These are phyloP conservation scores for Penicillium janthinellum DNA, from an alignment of 2,329 filamentous ascomycete genomes.

Conservation along the genomic window DNA sequence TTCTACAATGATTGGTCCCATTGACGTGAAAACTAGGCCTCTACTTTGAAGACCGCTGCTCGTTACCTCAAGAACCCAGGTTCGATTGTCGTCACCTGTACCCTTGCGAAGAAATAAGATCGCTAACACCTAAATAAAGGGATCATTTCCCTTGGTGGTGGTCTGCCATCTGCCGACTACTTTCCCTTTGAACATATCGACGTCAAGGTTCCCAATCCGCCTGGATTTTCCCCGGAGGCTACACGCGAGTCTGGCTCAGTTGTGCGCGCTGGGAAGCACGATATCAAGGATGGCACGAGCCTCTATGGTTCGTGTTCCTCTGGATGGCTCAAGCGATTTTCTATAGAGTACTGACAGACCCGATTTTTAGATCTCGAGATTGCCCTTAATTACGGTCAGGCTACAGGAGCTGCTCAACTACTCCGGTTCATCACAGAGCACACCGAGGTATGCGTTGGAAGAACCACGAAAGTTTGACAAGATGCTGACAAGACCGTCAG, in stretches of 20 bases:
- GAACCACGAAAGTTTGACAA: no score
- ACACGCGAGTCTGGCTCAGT: slow-evolving; percentile 62
- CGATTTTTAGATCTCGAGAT: slow-evolving; percentile 70
- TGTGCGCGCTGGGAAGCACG: slow-evolving; percentile 78
- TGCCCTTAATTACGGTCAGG: slow-evolving; percentile 90
- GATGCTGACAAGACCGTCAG: slow-evolving; percentile 30
- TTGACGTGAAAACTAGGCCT: slow-evolving; percentile 51
- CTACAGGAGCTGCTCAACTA: slow-evolving; percentile 81
- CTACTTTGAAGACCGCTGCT: slow-evolving; percentile 81
- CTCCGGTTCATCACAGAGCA: slow-evolving; percentile 92
- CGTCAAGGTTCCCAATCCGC: slow-evolving; percentile 70
- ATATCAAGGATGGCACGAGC: slow-evolving; percentile 66
- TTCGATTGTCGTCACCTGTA: slow-evolving; percentile 14
- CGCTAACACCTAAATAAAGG: slow-evolving; percentile 36
- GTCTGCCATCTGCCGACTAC: slow-evolving; percentile 82
- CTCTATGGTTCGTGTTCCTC: slow-evolving; percentile 47
- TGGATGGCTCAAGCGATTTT: background rate
- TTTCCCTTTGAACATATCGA: slow-evolving; percentile 85
- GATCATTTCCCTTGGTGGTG: slow-evolving; percentile 88
- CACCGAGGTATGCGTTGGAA: slow-evolving; percentile 62
- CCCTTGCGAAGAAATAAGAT: no score
- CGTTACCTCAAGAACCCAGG: slow-evolving; percentile 75
- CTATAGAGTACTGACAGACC: slow-evolving; percentile 6
- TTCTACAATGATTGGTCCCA: background rate
- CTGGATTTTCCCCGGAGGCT: slow-evolving; percentile 70